Evolutionary conservation across 805 yeast species (phyloP).

Genomic region (Isabelozyma pseudorhagii): DNA sequence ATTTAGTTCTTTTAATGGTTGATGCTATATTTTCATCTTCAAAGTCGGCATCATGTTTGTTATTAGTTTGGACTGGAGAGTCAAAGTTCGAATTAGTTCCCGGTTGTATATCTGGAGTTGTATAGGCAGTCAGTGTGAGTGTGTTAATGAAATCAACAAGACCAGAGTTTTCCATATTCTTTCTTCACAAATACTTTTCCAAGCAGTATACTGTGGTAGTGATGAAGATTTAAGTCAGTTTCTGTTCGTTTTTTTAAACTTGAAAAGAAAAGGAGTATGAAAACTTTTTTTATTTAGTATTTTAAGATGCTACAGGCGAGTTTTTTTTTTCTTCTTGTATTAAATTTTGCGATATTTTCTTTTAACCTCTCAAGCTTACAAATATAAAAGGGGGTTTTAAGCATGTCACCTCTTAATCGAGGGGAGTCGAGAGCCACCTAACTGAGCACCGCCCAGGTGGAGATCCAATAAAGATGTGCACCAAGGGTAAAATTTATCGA

Average conservation of each 20-base stretch:
- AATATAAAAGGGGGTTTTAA: no score
- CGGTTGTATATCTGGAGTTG: background rate
- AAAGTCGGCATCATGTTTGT: background rate
- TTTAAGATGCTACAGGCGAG: background rate
- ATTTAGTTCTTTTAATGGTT: background rate
- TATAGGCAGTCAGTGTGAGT: background rate
- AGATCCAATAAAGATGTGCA: no score
- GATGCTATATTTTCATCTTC: background rate
- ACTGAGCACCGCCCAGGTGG: no score
- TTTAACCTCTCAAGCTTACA: no score
- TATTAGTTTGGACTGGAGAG: background rate
- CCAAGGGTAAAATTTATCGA: no score
- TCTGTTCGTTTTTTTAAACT: background rate
- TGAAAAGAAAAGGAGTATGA: background rate
- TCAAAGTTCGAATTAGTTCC: background rate
- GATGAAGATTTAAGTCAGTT: background rate
- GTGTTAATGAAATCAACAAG: background rate
- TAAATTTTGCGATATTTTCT: background rate
- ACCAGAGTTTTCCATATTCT: background rate
- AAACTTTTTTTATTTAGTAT: no score
- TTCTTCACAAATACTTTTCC: background rate
- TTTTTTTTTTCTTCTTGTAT: no score
- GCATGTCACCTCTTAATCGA: no score
- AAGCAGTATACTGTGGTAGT: background rate
- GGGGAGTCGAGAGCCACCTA: no score